phyloP scores from a whole-genome alignment of 1,139 yeast genomes.

The Taphrina wiesneri region DNA sequence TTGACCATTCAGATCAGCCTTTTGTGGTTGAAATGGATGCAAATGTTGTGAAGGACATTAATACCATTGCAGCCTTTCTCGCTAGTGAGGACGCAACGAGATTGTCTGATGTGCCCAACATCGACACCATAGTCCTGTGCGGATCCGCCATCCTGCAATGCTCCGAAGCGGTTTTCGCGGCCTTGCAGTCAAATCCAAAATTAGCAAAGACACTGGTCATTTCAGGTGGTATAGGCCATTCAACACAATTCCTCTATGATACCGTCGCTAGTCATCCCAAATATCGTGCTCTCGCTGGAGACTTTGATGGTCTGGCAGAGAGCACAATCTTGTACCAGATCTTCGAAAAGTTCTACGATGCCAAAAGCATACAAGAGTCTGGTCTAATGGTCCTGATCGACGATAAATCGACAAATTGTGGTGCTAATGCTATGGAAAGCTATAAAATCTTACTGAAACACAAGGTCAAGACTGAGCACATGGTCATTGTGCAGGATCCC shows the following conservation, averaged over 20 bases:
- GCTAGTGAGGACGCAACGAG: slow-evolving; percentile 1
- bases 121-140: slow-evolving; percentile 20
- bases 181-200: slow-evolving; percentile 2
- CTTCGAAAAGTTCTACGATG: slow-evolving; percentile 4
- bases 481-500: slow-evolving; percentile 27
- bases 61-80: slow-evolving; percentile 7
- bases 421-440: slow-evolving; percentile 25
- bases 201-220: slow-evolving; percentile 25
- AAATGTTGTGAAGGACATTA: slow-evolving; percentile 1
- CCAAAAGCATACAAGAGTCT: neutral
- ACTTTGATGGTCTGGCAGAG: slow-evolving; percentile 4
- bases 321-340: slow-evolving; percentile 2
- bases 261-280: slow-evolving; percentile 5
- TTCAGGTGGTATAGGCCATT: slow-evolving; percentile 28
- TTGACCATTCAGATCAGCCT: no score
- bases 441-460: neutral
- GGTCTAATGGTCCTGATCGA: slow-evolving; percentile 8
- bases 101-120: neutral
- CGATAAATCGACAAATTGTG: slow-evolving; percentile 27
- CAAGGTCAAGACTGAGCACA: neutral
- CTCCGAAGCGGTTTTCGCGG: slow-evolving; percentile 24
- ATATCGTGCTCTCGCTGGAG: slow-evolving; percentile 1
- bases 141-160: slow-evolving; percentile 29
- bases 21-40: no score
- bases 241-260: slow-evolving; percentile 17